phyloP scores from a whole-genome alignment of 176 grass and related monocot genomes.

The Tillandsia leiboldiana region DNA sequence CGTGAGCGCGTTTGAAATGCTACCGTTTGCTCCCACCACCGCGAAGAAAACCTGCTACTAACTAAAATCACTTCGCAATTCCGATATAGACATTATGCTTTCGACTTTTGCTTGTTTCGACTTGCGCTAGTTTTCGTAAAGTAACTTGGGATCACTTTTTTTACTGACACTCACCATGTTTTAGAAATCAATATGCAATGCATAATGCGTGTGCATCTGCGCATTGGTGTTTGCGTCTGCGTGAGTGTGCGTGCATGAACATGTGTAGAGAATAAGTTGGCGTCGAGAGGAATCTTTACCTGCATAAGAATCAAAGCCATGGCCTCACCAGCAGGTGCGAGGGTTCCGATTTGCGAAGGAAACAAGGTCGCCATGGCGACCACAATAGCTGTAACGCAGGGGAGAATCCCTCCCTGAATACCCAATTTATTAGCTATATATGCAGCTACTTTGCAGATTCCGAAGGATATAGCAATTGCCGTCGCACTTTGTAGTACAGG shows the following conservation, averaged over 20 bases:
- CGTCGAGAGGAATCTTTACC: constrained; percentile 17
- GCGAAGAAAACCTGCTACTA: constrained; percentile 51
- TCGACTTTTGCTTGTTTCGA: no score
- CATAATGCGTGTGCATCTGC: no score
- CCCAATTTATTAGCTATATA: constrained; percentile 33
- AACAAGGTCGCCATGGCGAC: constrained; percentile 68
- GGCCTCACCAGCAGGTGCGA: constrained; percentile 58
- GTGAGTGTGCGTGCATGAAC: neutral
- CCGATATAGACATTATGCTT: no score
- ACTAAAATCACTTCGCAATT: neutral
- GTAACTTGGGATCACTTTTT: no score
- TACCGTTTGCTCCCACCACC: constrained; percentile 76
- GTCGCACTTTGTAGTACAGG: constrained; percentile 44
- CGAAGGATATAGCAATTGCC: constrained; percentile 60
- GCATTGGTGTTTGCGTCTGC: no score
- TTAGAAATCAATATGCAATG: no score
- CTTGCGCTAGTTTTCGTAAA: no score
- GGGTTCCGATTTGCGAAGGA: constrained; percentile 35
- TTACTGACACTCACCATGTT: no score
- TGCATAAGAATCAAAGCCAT: constrained; percentile 91
- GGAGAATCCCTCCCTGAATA: constrained; percentile 47
- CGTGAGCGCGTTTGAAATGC: constrained; percentile 60
- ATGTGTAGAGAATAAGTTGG: neutral
- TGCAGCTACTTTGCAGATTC: constrained; percentile 65
- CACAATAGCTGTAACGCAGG: constrained; percentile 58